Evolutionary conservation across 495 filamentous ascomycete genomes (phyloP).

Genomic region (Podospora tetraspora): DNA sequence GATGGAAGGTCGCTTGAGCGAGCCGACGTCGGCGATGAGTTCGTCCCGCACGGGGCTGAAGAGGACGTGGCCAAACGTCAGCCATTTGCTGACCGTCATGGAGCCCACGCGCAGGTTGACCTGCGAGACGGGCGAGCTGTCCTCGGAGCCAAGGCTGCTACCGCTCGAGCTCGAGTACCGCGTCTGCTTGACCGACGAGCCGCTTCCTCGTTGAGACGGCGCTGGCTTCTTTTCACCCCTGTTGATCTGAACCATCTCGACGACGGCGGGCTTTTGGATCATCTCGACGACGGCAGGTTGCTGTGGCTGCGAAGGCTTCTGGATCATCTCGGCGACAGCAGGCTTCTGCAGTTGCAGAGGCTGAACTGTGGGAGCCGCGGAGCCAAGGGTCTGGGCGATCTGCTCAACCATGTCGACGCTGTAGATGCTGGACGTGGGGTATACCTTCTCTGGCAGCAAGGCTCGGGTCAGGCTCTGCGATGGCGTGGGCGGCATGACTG

Average conservation of each 20-base stretch:
- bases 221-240: constrained; percentile 28
- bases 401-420: constrained; percentile 45
- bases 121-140: constrained; percentile 59
- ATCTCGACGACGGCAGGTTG: not conserved
- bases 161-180: constrained; percentile 46
- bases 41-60: constrained; percentile 88
- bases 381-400: constrained; percentile 40
- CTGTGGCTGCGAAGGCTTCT: not conserved
- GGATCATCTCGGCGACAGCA: not conserved
- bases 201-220: constrained; percentile 22
- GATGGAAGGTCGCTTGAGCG: constrained; percentile 56
- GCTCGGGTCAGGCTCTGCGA: constrained; percentile 31
- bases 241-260: constrained; percentile 15
- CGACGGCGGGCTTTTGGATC: not conserved
- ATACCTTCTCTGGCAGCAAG: constrained; percentile 26
- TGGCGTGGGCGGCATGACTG: constrained; percentile 24
- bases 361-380: constrained; percentile 12
- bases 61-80: constrained; percentile 90
- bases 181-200: constrained; percentile 30
- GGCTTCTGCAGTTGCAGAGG: not conserved
- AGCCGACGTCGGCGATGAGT: constrained; percentile 46
- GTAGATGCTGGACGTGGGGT: constrained; percentile 34
- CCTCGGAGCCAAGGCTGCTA: constrained; percentile 41
- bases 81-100: constrained; percentile 67
- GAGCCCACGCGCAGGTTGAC: constrained; percentile 78